Evolutionary conservation across 2,329 filamentous ascomycete genomes (phyloP).

Genomic region (Colletotrichum sp.): DNA sequence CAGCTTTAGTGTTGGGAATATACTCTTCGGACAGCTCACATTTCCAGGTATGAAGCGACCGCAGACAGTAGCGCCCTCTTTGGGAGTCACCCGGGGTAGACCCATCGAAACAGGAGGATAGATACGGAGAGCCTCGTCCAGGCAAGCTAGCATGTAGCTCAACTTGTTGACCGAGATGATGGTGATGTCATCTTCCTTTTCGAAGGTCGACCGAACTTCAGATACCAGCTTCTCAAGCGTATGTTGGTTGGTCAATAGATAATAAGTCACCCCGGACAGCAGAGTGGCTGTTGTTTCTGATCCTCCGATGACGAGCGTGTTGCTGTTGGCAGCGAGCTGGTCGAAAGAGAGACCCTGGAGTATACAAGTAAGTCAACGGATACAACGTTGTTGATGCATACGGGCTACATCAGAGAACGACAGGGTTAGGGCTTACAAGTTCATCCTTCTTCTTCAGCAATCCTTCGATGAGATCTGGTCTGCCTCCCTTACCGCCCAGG

Average conservation of each 20-base stretch:
- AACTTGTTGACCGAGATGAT: slow-evolving; percentile 31
- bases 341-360: slow-evolving; percentile 30
- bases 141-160: slow-evolving; percentile 40
- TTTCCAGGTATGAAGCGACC: neutral
- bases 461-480: slow-evolving; percentile 23
- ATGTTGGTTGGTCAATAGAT: slow-evolving; percentile 35
- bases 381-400: neutral
- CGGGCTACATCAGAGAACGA: rapidly evolving
- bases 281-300: slow-evolving; percentile 50
- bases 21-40: neutral
- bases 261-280: slow-evolving; percentile 42
- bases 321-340: slow-evolving; percentile 11
- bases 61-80: neutral
- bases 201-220: slow-evolving; percentile 44
- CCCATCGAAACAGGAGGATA: slow-evolving; percentile 20
- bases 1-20: rapidly evolving
- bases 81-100: neutral
- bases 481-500: neutral
- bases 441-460: slow-evolving; percentile 19
- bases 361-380: neutral
- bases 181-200: slow-evolving; percentile 39
- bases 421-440: neutral
- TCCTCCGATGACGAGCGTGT: slow-evolving; percentile 34
- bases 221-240: slow-evolving; percentile 29
- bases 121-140: slow-evolving; percentile 44